Base-by-base conservation (phyloP, 768 basidiomycete species). In the Tylopilus balloui region DNA sequence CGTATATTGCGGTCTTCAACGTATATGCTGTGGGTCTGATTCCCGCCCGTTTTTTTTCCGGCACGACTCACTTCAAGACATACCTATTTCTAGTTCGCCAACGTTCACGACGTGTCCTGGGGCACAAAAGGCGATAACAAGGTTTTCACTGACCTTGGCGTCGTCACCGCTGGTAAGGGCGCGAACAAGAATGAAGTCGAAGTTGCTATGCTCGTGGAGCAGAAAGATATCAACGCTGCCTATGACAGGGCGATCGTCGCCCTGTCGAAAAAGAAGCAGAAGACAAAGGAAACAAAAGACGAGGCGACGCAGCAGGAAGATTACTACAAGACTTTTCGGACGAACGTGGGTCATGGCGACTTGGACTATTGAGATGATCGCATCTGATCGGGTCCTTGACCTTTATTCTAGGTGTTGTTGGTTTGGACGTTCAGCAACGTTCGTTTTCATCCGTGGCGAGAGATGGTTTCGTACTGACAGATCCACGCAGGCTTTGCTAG, bases 51-150 rank as follows among this genome's bases (percentile, higher is more conserved):
- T 38, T 6, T 27, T 45, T 24, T 32, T 35, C 37, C 24, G 14
- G 21, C 19, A 4, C 4, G 19, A 12, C 15, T 42, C 11, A 24
- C 50, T 58, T n/a, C n/a, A n/a, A n/a, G n/a, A n/a, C 28, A 57
- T 11, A 12, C 17, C 9, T n/a, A 23, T 2, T 25, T 31, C 13
- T 7, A 32, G 32, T 15, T 17, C 2, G 14, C 6, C 3, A 92
- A 92, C 62, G 88, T 90, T 6, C 88, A 92, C 68, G 92, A 94
- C 51, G 85, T 94, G 10, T 92, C 89, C 4, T 94, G 93, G 93
- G 92, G 93, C 31, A 98, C 91, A 4, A 98, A 95, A 64, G 95
- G 90, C 28, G 91, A 89, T 69, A 93, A 92, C 73, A 93, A 84
- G 61, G 78, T 86, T 37, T 77, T 74, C 46, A 86, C 85, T 21